A percentile compares a stretch with the other conserved stretches of the same genome.
These are phyloP conservation scores for Lachancea sp. DNA, from an alignment of 805 yeast species.

Conservation along the genomic window DNA sequence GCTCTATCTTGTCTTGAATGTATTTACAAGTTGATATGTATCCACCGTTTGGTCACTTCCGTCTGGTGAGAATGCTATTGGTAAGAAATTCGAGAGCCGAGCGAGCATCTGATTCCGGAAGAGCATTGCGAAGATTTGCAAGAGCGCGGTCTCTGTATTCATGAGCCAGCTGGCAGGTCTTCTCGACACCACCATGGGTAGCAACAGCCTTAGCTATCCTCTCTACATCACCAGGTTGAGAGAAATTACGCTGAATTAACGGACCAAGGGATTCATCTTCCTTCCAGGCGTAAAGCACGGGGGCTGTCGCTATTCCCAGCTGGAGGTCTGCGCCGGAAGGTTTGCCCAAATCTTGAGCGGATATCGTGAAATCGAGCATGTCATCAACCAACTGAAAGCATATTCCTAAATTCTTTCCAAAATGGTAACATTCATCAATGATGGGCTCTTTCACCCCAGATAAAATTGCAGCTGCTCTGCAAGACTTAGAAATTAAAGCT, in stretches of 20 bases:
- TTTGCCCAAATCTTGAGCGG: conserved; percentile 79
- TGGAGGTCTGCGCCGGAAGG: conserved; percentile 94
- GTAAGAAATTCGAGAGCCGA: conserved; percentile 83
- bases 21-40: not conserved
- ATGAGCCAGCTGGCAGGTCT: conserved; percentile 71
- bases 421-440: conserved; percentile 83
- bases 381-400: conserved; percentile 97
- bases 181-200: conserved; percentile 63
- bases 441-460: conserved; percentile 72
- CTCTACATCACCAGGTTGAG: conserved; percentile 75
- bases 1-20: not conserved
- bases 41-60: conserved; percentile 40
- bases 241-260: conserved; percentile 76
- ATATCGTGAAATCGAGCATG: conserved; percentile 89
- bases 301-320: conserved; percentile 94
- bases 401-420: conserved; percentile 87
- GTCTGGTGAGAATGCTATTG: conserved; percentile 74
- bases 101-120: conserved; percentile 87
- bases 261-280: conserved; percentile 79
- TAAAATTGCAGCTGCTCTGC: conserved; percentile 87
- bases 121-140: conserved; percentile 49
- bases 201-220: conserved; percentile 70
- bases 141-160: conserved; percentile 73
- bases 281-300: conserved; percentile 91
- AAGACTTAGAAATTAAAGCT: conserved; percentile 85